Conservation (phyloP, 1,139 yeast species). For the Geotrichum citri-aurantii region DNA sequence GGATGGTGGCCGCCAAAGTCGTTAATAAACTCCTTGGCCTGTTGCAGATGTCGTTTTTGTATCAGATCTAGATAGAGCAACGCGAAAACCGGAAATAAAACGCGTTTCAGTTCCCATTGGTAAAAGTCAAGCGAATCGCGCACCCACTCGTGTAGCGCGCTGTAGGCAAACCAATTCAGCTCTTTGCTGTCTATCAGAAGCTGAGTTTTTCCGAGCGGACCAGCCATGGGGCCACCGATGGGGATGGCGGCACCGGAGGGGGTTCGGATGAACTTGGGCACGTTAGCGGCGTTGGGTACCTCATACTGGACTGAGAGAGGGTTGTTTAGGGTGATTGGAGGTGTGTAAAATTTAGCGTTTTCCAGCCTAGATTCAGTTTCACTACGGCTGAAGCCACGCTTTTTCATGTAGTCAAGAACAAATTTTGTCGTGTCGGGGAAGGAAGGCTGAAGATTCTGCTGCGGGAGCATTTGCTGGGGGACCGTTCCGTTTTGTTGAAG, state of each 20-base stretch:
- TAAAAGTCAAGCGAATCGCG: conserved; percentile 87
- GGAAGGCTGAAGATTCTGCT: not conserved
- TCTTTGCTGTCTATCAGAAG: not conserved
- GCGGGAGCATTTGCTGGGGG: conserved; percentile 1
- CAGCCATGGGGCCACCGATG: conserved; percentile 23
- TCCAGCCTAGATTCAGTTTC: conserved; percentile 93
- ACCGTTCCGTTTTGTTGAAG: conserved; percentile 1
- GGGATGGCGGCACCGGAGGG: conserved; percentile 8
- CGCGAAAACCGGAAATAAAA: conserved; percentile 83
- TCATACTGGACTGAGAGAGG: not conserved
- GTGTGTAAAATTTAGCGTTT: conserved; percentile 64
- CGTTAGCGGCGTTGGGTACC: conserved; percentile 5
- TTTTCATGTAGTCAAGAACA: conserved; percentile 84
- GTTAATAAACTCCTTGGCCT: conserved; percentile 71
- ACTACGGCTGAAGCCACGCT: conserved; percentile 89
- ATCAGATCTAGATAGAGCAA: conserved; percentile 81
- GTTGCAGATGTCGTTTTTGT: conserved; percentile 50
- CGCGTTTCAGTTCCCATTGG: conserved; percentile 77
- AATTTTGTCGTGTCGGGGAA: conserved; percentile 16
- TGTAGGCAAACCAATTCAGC: conserved; percentile 54
- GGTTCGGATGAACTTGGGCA: conserved; percentile 1
- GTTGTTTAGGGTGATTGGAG: conserved; percentile 33
- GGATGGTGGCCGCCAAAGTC: conserved; percentile 68
- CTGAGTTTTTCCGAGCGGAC: conserved; percentile 1
- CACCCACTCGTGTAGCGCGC: conserved; percentile 79